Evolutionary conservation across 129 eudicot species (phyloP).

Genomic region (Pittosporum tobira): DNA sequence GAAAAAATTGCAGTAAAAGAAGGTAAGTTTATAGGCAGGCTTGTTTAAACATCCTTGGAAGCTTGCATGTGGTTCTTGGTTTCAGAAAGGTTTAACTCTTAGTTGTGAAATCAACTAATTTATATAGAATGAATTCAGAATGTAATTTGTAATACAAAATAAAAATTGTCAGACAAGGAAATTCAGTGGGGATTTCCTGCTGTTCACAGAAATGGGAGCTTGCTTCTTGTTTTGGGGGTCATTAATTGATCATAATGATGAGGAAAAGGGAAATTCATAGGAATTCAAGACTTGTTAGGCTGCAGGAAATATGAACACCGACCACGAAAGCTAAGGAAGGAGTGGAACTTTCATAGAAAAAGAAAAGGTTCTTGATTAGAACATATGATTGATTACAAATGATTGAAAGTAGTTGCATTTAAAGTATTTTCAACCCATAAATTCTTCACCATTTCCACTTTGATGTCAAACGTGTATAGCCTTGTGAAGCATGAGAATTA

Average conservation of each 20-base stretch:
- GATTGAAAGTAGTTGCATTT: not conserved
- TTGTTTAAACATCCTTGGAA: no score
- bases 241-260: not conserved
- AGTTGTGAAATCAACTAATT: not conserved
- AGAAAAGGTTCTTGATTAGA: not conserved
- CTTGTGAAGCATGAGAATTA: no score
- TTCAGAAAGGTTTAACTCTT: not conserved
- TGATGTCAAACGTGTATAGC: no score
- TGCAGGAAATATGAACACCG: not conserved
- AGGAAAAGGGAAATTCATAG: not conserved
- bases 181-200: constrained; percentile 4
- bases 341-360: constrained; percentile 8
- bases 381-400: no score
- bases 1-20: not conserved
- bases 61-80: not conserved
- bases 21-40: no score
- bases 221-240: constrained; percentile 1
- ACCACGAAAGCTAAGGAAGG: not conserved
- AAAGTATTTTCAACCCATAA: not conserved
- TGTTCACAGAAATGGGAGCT: not conserved
- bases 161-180: not conserved
- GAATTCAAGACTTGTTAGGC: not conserved
- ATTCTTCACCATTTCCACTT: not conserved
- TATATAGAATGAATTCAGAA: not conserved
- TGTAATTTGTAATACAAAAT: not conserved